A percentile compares a stretch with the other conserved stretches of the same genome.
Evolutionary conservation across 2,329 filamentous ascomycete species (phyloP).

Genomic region (Neoarthrinium moseri): DNA sequence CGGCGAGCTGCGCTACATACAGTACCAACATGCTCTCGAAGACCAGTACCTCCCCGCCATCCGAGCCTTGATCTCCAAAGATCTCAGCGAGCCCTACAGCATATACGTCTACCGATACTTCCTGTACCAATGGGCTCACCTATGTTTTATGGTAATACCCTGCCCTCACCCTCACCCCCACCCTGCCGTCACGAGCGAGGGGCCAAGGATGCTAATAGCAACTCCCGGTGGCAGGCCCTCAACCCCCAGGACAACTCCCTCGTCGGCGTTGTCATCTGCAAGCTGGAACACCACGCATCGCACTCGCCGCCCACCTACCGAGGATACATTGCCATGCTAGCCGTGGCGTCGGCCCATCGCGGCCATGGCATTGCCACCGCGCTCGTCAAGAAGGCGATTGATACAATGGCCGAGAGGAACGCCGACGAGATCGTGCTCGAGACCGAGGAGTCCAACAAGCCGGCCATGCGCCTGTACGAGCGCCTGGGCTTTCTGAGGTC

Average conservation of each 20-base stretch:
- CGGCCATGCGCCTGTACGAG: conserved; percentile 91
- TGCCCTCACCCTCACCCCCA: not conserved
- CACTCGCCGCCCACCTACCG: conserved; percentile 73
- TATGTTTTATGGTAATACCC: conserved; percentile 86
- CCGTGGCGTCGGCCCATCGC: conserved; percentile 77
- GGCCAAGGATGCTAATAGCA: too few relatives aligned
- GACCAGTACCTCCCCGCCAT: conserved; percentile 76
- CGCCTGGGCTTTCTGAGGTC: conserved; percentile 86
- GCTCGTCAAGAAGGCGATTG: conserved; percentile 85
- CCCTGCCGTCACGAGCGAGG: too few relatives aligned
- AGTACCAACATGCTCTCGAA: conserved; percentile 62
- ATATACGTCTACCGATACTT: conserved; percentile 99
- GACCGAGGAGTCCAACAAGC: conserved; percentile 89
- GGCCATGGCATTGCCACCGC: conserved; percentile 85
- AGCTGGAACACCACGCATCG: conserved; percentile 85
- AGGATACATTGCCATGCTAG: conserved; percentile 98
- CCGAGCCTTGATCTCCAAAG: conserved; percentile 88
- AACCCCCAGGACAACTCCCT: conserved; percentile 62
- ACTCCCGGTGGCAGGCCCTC: conserved; percentile 55
- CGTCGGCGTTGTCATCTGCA: conserved; percentile 90
- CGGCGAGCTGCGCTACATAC: conserved; percentile 55
- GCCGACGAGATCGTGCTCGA: conserved; percentile 96
- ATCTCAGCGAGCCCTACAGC: conserved; percentile 96
- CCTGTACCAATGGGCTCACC: conserved; percentile 92
- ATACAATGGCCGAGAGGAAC: conserved; percentile 79